phyloP scores from a whole-genome alignment of 768 basidiomycete species.

The Dendrothele bispora region DNA sequence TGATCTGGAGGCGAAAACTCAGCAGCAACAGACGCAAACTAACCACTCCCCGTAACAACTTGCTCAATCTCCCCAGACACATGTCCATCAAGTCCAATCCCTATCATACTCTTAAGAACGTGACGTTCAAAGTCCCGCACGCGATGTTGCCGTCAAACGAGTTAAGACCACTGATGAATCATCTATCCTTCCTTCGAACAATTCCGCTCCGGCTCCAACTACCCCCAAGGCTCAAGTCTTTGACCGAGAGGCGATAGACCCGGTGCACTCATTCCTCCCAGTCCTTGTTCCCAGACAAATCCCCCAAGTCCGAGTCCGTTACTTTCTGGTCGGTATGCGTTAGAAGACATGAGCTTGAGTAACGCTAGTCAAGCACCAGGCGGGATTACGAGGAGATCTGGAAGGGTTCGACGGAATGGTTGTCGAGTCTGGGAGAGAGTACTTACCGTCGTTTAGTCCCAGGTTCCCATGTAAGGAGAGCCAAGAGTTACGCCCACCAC shows the following conservation, averaged over 20 bases:
- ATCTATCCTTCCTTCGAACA: too few species aligned
- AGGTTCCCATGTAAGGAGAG: slow-evolving; percentile 68
- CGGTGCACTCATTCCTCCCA: slow-evolving; percentile 77
- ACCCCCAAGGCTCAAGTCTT: too few species aligned
- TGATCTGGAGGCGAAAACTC: too few species aligned
- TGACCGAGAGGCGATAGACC: too few species aligned
- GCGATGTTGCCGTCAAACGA: slow-evolving; percentile 54
- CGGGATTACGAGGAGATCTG: too few species aligned
- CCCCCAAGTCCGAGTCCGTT: slow-evolving; percentile 74
- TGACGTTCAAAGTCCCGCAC: slow-evolving; percentile 16
- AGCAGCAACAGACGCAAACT: slow-evolving; percentile 54
- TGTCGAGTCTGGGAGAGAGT: slow-evolving; percentile 35
- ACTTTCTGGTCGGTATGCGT: slow-evolving; percentile 50
- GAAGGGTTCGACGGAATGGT: too few species aligned
- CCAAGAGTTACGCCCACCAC: slow-evolving; percentile 35
- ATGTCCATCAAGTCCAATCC: slow-evolving; percentile 5
- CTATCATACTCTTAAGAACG: background rate
- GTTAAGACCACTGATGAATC: slow-evolving; percentile 55
- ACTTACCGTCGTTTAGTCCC: slow-evolving; percentile 48
- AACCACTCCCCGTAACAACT: slow-evolving; percentile 38
- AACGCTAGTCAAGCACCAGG: too few species aligned
- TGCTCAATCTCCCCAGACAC: slow-evolving; percentile 10
- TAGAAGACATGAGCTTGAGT: too few species aligned
- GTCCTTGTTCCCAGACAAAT: slow-evolving; percentile 72
- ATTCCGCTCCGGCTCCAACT: too few species aligned